These are phyloP conservation scores for Aspergillus sparsus DNA, from an alignment of 495 filamentous ascomycete species.

Conservation along the genomic window DNA sequence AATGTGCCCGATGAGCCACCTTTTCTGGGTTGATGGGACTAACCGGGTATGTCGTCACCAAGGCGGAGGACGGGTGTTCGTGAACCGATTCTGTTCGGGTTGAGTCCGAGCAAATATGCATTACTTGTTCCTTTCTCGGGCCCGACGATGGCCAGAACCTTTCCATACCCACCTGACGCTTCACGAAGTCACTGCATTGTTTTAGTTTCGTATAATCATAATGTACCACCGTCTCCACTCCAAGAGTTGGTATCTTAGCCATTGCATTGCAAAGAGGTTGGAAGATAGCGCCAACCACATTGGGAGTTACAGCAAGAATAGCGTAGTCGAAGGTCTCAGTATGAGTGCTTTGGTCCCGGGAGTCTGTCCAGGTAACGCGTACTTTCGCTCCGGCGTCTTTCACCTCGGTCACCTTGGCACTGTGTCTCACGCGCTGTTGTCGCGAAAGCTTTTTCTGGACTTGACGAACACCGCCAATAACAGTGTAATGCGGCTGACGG, in stretches of 20 bases:
- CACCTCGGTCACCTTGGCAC: constrained; percentile 24
- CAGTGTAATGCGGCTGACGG: constrained; percentile 50
- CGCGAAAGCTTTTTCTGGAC: constrained; percentile 46
- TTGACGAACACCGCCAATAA: constrained; percentile 45
- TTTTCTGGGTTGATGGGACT: constrained; percentile 32
- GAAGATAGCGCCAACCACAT: constrained; percentile 45
- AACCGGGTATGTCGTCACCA: constrained; percentile 39
- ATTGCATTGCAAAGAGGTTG: constrained; percentile 38
- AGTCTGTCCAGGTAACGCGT: constrained; percentile 18
- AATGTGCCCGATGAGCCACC: constrained; percentile 29
- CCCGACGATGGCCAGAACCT: not conserved
- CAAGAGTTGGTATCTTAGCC: constrained; percentile 41
- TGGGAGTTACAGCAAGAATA: constrained; percentile 49
- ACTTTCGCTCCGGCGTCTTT: constrained; percentile 12
- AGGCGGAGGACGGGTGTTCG: constrained; percentile 33
- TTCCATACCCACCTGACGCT: not conserved
- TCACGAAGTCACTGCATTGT: not conserved
- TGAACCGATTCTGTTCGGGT: constrained; percentile 37
- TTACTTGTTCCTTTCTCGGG: not conserved
- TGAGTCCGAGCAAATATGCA: not conserved
- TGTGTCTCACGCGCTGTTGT: constrained; percentile 30
- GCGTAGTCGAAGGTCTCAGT: constrained; percentile 38
- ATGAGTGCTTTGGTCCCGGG: not conserved
- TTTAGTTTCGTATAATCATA: constrained; percentile 33
- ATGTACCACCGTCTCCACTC: constrained; percentile 48